phyloP scores from a whole-genome alignment of 495 filamentous ascomycete species.

The Penicillium tannophilum region DNA sequence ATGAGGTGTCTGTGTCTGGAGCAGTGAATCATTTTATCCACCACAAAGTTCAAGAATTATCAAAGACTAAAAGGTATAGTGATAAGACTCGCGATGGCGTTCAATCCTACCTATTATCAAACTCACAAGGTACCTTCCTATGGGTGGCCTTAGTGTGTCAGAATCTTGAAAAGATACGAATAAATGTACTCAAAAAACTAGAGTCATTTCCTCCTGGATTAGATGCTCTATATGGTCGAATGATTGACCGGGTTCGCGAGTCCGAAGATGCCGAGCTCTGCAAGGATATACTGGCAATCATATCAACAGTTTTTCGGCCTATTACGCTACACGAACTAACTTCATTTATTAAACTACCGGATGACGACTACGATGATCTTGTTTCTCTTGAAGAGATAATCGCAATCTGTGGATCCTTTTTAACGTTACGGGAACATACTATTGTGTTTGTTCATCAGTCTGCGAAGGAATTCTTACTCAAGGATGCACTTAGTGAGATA shows the following conservation, averaged over 20 bases:
- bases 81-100: conserved; percentile 42
- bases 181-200: conserved; percentile 1
- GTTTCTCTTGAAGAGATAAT: background rate
- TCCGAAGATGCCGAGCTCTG: conserved; percentile 3
- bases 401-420: conserved; percentile 4
- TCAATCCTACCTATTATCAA: conserved; percentile 38
- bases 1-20: conserved; percentile 2
- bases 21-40: conserved; percentile 1
- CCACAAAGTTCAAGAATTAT: background rate
- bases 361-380: background rate
- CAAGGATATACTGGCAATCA: conserved; percentile 4
- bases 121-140: conserved; percentile 10
- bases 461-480: conserved; percentile 8
- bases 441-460: conserved; percentile 13
- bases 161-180: background rate
- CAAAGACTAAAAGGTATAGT: background rate
- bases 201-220: conserved; percentile 5
- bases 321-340: background rate
- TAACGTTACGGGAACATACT: conserved; percentile 7
- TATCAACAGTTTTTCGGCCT: background rate
- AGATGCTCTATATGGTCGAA: background rate
- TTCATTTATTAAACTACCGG: background rate
- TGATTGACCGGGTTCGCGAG: background rate
- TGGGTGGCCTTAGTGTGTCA: conserved; percentile 8
- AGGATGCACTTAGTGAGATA: background rate